Evolutionary conservation across 192 early-diverging fungal species (phyloP).

Genomic region (Gonapodya prolifera): DNA sequence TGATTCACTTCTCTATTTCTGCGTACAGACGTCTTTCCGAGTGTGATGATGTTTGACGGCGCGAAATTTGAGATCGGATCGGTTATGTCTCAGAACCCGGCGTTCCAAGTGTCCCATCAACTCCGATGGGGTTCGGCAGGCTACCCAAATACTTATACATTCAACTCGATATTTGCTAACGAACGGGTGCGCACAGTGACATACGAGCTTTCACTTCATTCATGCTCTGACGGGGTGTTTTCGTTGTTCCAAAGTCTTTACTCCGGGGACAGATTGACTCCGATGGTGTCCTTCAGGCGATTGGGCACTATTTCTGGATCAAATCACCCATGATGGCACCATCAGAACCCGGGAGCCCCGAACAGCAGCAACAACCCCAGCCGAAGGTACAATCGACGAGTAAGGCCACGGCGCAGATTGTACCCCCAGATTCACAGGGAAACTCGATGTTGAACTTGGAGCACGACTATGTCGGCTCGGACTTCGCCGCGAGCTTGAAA

Average conservation of each 20-base stretch:
- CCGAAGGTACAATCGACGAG: slow-evolving; percentile 38
- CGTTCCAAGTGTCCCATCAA: slow-evolving; percentile 85
- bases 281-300: slow-evolving; percentile 73
- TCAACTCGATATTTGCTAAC: slow-evolving; percentile 72
- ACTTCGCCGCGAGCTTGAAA: slow-evolving; percentile 83
- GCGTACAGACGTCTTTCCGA: slow-evolving; percentile 55
- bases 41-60: slow-evolving; percentile 86
- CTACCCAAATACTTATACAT: slow-evolving; percentile 78
- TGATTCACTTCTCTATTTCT: neutral
- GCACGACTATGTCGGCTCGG: slow-evolving; percentile 79
- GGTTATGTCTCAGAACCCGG: slow-evolving; percentile 66
- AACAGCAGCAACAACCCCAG: slow-evolving; percentile 17
- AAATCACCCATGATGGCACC: slow-evolving; percentile 17
- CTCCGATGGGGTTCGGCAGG: slow-evolving; percentile 69
- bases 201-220: neutral
- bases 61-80: slow-evolving; percentile 87
- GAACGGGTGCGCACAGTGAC: slow-evolving; percentile 38
- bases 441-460: slow-evolving; percentile 88
- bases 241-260: slow-evolving; percentile 44
- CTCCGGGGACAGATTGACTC: slow-evolving; percentile 91
- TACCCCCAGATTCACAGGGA: slow-evolving; percentile 17
- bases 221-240: neutral
- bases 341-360: slow-evolving; percentile 17
- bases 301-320: slow-evolving; percentile 69
- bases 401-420: slow-evolving; percentile 42